Percentiles rank a stretch among this genome's conserved stretches.
phyloP scores from a whole-genome alignment of 805 yeast genomes.

The Brettanomyces anomalus region DNA sequence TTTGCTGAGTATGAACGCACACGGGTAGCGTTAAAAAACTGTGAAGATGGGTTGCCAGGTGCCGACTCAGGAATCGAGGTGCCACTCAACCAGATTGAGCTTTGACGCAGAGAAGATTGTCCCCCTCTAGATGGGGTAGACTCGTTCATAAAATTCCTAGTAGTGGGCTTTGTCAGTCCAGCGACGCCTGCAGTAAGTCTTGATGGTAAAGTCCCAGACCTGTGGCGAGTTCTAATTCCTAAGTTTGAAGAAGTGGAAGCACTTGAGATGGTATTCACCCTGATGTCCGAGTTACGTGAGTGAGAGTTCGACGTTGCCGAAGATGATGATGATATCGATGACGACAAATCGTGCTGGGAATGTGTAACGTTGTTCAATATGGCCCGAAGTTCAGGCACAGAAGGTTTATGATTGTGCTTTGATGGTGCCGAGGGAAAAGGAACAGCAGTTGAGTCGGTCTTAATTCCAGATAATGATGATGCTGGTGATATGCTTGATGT shows the following conservation, averaged over 20 bases:
- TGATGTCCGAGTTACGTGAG: not conserved
- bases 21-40: constrained; percentile 18
- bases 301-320: constrained; percentile 1
- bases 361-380: not conserved
- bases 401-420: not conserved
- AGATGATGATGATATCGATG: not conserved
- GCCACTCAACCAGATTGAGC: constrained; percentile 54
- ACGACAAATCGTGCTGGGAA: no score
- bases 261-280: not conserved
- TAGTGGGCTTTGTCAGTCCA: not conserved
- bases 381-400: constrained; percentile 2
- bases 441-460: not conserved
- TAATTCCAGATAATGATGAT: no score
- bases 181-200: constrained; percentile 27
- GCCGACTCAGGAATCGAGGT: constrained; percentile 16
- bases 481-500: no score
- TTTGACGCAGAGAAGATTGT: constrained; percentile 47
- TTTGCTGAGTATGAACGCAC: constrained; percentile 46
- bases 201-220: constrained; percentile 78
- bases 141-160: no score
- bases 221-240: constrained; percentile 45
- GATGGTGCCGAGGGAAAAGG: not conserved
- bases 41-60: constrained; percentile 8
- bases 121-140: not conserved
- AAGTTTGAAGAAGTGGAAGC: constrained; percentile 1